Evolutionary conservation across 805 yeast genomes (phyloP), one percentile per base, ranked within the genome.

Genomic region (Teunomyces tritomae): DNA sequence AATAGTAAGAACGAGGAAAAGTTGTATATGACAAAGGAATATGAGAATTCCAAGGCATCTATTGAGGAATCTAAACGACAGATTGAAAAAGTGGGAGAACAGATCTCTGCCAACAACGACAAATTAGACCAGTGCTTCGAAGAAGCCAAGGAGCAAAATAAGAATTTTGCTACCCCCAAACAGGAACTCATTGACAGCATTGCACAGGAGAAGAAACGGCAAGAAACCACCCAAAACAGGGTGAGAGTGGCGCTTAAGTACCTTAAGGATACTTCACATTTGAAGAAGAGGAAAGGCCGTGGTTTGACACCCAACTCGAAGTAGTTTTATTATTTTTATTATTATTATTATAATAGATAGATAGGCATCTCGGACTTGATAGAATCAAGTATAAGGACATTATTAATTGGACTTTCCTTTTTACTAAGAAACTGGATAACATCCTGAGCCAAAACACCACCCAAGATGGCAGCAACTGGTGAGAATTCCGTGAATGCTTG

Each of bases 371-470:
- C 84, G 39, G 83, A 76, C 14, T 75, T 73, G 13, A 74, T 65
- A 8, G 92, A 90, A 68, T 94, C 96, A 33, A 91, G 74, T 0
- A 92, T 68, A 53, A 87, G 74, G 45, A 88, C 74, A 62, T 94
- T 94, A 62, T 89, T 91, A 33, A 91, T 74, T 2, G 97, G 96
- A 36, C 83, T 75, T 56, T 88, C 90, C 55, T 84, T 81, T 55
- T 80, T 79, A 37, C 94, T 85, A 45, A 92, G 65, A 46, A 77
- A 82, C 67, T 94, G 94, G 40, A 94, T 86, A 10, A 89, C 85
- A 62, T 91, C 97, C 66, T 94, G 99, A 2, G 96, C 87, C 20
- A 92, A 66, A 1, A 89, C 77, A 1, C 98, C 99, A 5, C 98
- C 99, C 5, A 92, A 56, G 1, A 94, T 79, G 0, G 98, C 95